Conservation (phyloP, 2,329 filamentous ascomycete species). For the Paradendryphiella salina region DNA sequence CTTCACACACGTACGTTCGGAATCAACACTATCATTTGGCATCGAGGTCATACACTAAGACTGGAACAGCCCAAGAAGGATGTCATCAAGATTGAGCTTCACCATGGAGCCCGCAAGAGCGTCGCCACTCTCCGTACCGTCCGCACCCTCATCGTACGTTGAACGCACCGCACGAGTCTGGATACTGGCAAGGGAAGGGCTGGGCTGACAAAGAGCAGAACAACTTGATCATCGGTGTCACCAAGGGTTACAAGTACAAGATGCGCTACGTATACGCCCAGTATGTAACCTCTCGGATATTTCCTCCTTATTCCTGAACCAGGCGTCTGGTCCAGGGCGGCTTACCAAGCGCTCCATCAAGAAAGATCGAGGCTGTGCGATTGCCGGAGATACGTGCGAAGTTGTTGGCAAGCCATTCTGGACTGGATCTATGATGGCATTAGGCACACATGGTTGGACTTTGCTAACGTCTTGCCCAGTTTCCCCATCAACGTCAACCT, state of each 20-base stretch:
- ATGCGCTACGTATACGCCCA: conserved; percentile 99
- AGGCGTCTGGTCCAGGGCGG: background rate
- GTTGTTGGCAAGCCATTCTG: background rate
- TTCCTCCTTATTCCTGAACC: background rate
- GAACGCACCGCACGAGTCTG: conserved; percentile 4
- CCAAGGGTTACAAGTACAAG: conserved; percentile 99
- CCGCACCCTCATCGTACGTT: conserved; percentile 77
- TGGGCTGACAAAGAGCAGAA: conserved; percentile 53
- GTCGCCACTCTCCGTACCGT: conserved; percentile 97
- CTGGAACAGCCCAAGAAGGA: conserved; percentile 67
- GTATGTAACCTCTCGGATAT: conserved; percentile 25
- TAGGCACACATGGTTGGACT: background rate
- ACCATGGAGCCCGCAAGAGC: conserved; percentile 98
- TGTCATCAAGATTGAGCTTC: conserved; percentile 93
- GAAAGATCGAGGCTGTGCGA: background rate
- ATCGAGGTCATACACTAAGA: conserved; percentile 21
- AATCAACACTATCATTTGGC: background rate
- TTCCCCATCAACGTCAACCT: conserved; percentile 99
- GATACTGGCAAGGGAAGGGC: conserved; percentile 3
- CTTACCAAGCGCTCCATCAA: background rate
- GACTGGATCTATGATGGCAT: background rate
- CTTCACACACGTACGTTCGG: conserved; percentile 68
- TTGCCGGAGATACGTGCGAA: background rate
- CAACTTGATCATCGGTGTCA: conserved; percentile 98
- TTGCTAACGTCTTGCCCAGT: conserved; percentile 43